phyloP scores from a whole-genome alignment of 2,329 filamentous ascomycete species.

The Colletotrichum higginsianum region DNA sequence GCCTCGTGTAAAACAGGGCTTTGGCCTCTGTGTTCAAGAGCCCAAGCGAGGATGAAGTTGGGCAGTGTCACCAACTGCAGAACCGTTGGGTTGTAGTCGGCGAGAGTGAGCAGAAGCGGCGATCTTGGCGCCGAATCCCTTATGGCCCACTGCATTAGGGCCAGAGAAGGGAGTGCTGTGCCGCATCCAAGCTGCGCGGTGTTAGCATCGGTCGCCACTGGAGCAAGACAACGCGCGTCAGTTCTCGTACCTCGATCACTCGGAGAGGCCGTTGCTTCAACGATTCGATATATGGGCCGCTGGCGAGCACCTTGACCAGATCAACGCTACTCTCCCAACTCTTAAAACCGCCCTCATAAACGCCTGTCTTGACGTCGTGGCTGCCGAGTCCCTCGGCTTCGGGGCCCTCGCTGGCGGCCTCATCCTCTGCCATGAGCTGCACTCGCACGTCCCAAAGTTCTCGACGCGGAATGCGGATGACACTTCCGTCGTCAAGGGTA shows the following conservation, averaged over 20 bases:
- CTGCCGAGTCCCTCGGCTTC: constrained; percentile 71
- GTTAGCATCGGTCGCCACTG: constrained; percentile 46
- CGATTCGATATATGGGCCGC: constrained; percentile 54
- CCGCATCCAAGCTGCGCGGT: constrained; percentile 79
- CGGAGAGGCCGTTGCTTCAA: constrained; percentile 55
- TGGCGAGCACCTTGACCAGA: constrained; percentile 77
- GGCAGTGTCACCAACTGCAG: constrained; percentile 84
- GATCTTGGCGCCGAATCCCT: constrained; percentile 47
- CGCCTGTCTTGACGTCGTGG: constrained; percentile 83
- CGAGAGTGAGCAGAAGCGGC: constrained; percentile 74
- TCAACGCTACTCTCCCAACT: constrained; percentile 91
- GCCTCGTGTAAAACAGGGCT: constrained; percentile 59
- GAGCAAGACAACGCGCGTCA: constrained; percentile 21
- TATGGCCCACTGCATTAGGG: constrained; percentile 76
- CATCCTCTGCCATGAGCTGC: constrained; percentile 84
- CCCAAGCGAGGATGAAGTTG: constrained; percentile 82
- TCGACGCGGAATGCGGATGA: constrained; percentile 75
- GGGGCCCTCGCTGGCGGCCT: constrained; percentile 52
- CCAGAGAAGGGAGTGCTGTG: constrained; percentile 80
- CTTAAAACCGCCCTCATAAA: constrained; percentile 92
- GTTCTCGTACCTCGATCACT: constrained; percentile 67
- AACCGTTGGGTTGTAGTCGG: constrained; percentile 86
- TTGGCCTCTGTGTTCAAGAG: constrained; percentile 60
- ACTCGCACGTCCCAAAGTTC: constrained; percentile 87
- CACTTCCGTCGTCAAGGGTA: constrained; percentile 69